These are phyloP conservation scores for Calendula officinalis DNA, from an alignment of 129 eudicot species.

Conservation along the genomic window DNA sequence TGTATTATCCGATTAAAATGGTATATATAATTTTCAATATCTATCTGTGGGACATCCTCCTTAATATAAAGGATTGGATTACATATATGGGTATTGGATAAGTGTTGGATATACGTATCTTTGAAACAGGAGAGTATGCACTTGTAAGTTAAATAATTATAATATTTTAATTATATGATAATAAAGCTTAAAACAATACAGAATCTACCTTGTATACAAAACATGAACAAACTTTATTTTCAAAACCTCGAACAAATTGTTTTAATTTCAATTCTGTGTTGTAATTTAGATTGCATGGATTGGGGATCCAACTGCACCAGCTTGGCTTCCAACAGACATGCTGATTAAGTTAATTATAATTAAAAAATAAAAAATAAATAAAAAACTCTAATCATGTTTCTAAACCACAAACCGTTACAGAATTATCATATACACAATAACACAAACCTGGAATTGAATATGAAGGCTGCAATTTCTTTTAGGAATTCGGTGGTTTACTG, in stretches of 20 bases:
- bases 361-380: too few relatives aligned
- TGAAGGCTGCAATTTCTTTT: too few relatives aligned
- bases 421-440: too few relatives aligned
- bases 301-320: slow-evolving; percentile 95
- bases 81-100: slow-evolving; percentile 93
- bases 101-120: slow-evolving; percentile 83
- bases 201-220: too few relatives aligned
- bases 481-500: too few relatives aligned
- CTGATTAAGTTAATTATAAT: slow-evolving; percentile 76
- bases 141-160: slow-evolving; percentile 54
- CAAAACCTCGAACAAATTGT: neutral
- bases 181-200: neutral
- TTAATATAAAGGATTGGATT: slow-evolving; percentile 87
- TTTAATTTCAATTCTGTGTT: slow-evolving; percentile 1
- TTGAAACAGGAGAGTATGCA: slow-evolving; percentile 95
- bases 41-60: slow-evolving; percentile 96
- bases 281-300: slow-evolving; percentile 96
- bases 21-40: slow-evolving; percentile 46
- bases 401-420: too few relatives aligned
- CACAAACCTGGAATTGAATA: too few relatives aligned
- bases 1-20: neutral
- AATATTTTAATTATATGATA: neutral
- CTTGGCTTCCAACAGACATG: slow-evolving; percentile 99
- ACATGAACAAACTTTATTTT: neutral
- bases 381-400: too few relatives aligned